Base-by-base conservation (phyloP, 768 basidiomycete species). In the Suillus hirtellus region DNA sequence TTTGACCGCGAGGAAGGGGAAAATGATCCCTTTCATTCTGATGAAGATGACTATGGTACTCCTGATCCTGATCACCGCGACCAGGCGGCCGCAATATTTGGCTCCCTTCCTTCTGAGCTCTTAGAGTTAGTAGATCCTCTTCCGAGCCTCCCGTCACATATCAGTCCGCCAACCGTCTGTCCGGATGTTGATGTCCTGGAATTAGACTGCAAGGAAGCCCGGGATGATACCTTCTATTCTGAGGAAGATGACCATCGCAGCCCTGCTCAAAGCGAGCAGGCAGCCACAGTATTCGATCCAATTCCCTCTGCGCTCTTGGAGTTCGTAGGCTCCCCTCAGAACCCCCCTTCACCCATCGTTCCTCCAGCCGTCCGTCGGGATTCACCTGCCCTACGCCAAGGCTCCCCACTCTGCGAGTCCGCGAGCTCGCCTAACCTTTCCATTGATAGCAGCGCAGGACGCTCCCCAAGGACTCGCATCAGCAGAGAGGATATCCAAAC, bases 111-210 rank as follows among this genome's bases (percentile, higher is more conserved):
- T 21, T 77, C 78, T 14, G 86, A 86, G 58, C 70, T 84, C n/a
- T 58, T 68, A 62, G 86, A 89, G 67, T 82, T 83, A 9, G 87
- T 89, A 71, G 83, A 82, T 61, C 89, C 60, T 86, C 86, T 6
- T 83, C 87, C 54, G 89, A 88, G 24, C 82, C 19, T 82, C 80
- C 21, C 89, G 87, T 72, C 88, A 88, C 66, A 79, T 81, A 8
- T 12, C 11, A 35, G 52, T n/a, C 52, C 19, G 11, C 52, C 52
- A 35, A 12, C 52, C 31, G 19, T 53, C 52, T 11, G 52, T 11
- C 19, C 34, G 35, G 31, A n/a, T n/a, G 52, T 89, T 66, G 91
- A 95, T 64, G 92, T 95, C 11, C 73, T 93, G 37, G 92, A 93
- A 71, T 93, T 92, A 70, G 88, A 91, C 63, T 77, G 82, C 21